Conservation (phyloP, 768 basidiomycete species). For the Grammothele lineata region DNA sequence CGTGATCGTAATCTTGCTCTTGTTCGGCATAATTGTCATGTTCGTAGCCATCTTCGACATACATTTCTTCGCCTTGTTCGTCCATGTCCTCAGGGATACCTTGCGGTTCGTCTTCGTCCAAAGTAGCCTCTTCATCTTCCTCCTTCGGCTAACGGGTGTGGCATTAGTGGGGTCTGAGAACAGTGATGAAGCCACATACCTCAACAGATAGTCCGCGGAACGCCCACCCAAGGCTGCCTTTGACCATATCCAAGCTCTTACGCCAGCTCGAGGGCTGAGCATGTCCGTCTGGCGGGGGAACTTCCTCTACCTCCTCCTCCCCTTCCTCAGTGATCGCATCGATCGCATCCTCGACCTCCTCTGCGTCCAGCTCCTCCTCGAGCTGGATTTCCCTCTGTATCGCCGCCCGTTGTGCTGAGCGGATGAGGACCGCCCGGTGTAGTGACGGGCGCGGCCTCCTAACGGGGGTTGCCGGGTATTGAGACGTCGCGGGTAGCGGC, state of each 20-base stretch:
- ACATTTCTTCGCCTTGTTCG: slow-evolving; percentile 6
- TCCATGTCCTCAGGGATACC: slow-evolving; percentile 16
- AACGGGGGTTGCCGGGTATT: slow-evolving; percentile 21
- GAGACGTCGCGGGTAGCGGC: slow-evolving; percentile 7
- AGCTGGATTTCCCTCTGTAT: slow-evolving; percentile 46
- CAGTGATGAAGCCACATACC: too few species aligned
- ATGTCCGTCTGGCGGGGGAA: slow-evolving; percentile 16
- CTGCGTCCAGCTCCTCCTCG: slow-evolving; percentile 47
- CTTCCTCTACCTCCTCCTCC: slow-evolving; percentile 28
- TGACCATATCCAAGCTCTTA: slow-evolving; percentile 31
- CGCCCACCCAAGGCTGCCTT: slow-evolving; percentile 25
- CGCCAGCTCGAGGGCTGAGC: slow-evolving; percentile 27
- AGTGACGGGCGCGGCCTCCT: slow-evolving; percentile 41
- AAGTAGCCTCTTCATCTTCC: slow-evolving; percentile 11
- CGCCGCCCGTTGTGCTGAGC: slow-evolving; percentile 62
- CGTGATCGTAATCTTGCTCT: background rate
- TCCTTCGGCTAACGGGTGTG: slow-evolving; percentile 17
- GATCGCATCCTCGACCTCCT: slow-evolving; percentile 43
- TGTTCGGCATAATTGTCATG: slow-evolving; percentile 4
- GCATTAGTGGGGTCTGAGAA: too few species aligned
- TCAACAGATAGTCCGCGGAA: slow-evolving; percentile 27
- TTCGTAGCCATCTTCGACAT: slow-evolving; percentile 2
- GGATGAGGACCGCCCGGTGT: slow-evolving; percentile 66
- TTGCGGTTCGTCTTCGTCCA: slow-evolving; percentile 10
- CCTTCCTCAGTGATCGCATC: slow-evolving; percentile 24